Conservation (phyloP, 2,329 filamentous ascomycete species). For the Apiospora aurea region DNA sequence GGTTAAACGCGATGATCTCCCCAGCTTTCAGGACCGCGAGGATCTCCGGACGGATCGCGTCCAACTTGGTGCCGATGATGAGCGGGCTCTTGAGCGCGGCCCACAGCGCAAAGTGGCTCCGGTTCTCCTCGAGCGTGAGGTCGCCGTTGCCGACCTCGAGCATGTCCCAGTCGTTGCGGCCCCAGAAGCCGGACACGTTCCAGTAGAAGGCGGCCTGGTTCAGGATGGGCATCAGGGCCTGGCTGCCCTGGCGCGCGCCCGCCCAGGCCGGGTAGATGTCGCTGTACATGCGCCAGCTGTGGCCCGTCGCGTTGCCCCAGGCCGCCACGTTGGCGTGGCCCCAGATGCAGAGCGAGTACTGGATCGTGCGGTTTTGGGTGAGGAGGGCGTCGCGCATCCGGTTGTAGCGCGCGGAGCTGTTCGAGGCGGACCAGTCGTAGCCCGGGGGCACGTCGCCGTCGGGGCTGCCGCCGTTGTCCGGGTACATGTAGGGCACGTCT, state of each 20-base stretch:
- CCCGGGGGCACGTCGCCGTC: slow-evolving; percentile 50
- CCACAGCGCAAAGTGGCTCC: slow-evolving; percentile 60
- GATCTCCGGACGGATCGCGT: slow-evolving; percentile 44
- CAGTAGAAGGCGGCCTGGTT: slow-evolving; percentile 57
- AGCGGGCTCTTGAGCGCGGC: slow-evolving; percentile 57
- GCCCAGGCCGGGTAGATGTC: slow-evolving; percentile 50
- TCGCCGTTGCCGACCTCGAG: slow-evolving; percentile 58
- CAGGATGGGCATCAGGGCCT: slow-evolving; percentile 47
- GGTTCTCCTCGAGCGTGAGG: slow-evolving; percentile 52
- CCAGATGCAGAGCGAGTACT: slow-evolving; percentile 62
- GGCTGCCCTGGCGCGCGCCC: slow-evolving; percentile 33
- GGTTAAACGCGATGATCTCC: slow-evolving; percentile 51
- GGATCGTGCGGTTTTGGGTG: slow-evolving; percentile 52
- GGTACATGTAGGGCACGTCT: slow-evolving; percentile 43
- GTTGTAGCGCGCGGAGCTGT: slow-evolving; percentile 53
- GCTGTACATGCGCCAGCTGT: slow-evolving; percentile 54
- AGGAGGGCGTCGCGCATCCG: slow-evolving; percentile 60
- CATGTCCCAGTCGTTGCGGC: slow-evolving; percentile 59
- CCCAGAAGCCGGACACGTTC: slow-evolving; percentile 54
- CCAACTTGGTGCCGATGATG: slow-evolving; percentile 54
- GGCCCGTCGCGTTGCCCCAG: slow-evolving; percentile 58
- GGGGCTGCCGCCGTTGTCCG: slow-evolving; percentile 42
- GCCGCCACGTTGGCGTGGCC: slow-evolving; percentile 55
- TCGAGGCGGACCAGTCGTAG: slow-evolving; percentile 58
- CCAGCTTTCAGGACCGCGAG: slow-evolving; percentile 52